Evolutionary conservation across 768 basidiomycete genomes (phyloP), one percentile per base, ranked within the genome.

Genomic region (Tylopilus intermedius): DNA sequence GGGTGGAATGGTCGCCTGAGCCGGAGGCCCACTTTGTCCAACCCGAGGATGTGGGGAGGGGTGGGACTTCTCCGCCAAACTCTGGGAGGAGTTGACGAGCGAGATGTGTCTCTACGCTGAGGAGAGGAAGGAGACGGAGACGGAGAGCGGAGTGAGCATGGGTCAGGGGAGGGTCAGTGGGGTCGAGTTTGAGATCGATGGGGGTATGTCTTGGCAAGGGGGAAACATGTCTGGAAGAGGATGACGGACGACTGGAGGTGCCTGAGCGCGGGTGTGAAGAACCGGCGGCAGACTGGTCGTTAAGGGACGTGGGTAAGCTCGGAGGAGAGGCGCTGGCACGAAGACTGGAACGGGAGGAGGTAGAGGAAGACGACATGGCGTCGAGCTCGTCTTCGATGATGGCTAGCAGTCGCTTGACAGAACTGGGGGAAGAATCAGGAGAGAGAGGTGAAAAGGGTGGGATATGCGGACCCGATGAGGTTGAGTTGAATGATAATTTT

Each of bases 401-500:
- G 14, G 82, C 75, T 0, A 86, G 70, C 8, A 86, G 76, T 1
- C 70, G 71, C 62, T 81, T 83, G 54, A 87, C 68, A 15, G 82
- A 82, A 2, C 83, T 84, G 53, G 2, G 18, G 38, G n/a, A 13
- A 2, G 27, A 22, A 29, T 60, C 40, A 44, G 43, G 22, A 9
- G 22, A 47, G 27, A 29, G 5, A n/a, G 14, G 7, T 8, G 2
- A 14, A 22, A 1, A 27, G 5, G 4, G 3, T 2, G 3, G 9
- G 21, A 9, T 3, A 37, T 11, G 4, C 71, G 13, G 46, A 83
- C 84, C 78, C 69, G 54, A 87, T 84, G 56, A 88, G 68, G 60
- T 88, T 88, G 40, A 88, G 78, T 57, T 88, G 82, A 8, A 88
- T 76, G 49, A 88, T 76, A 11, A 77, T 74, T 55, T 75, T 79